Percentiles rank a stretch among this genome's conserved stretches.
Conservation (phyloP, 1,284 basidiomycete genomes). For the Fistulina hepatica region DNA sequence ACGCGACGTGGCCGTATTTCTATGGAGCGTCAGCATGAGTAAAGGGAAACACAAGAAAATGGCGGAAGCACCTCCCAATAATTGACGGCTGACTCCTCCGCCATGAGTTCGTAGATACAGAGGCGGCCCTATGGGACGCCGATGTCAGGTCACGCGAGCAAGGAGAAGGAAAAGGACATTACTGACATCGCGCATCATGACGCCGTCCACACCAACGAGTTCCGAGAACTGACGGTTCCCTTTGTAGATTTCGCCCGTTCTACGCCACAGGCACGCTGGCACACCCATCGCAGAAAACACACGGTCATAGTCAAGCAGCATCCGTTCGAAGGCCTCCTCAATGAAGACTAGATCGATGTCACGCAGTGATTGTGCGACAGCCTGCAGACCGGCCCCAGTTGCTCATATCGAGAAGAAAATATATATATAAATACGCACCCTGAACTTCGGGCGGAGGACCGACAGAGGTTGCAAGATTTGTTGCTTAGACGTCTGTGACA, state of each 20-base stretch:
- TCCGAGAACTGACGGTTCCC: slow-evolving; percentile 92
- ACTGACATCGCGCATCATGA: slow-evolving; percentile 68
- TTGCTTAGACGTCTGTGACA: slow-evolving; percentile 83
- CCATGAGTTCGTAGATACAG: slow-evolving; percentile 97
- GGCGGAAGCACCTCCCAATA: slow-evolving; percentile 81
- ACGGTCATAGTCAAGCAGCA: slow-evolving; percentile 92
- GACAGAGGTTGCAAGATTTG: slow-evolving; percentile 84
- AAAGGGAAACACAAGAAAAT: slow-evolving; percentile 1
- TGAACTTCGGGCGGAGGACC: slow-evolving; percentile 87
- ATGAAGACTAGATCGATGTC: slow-evolving; percentile 97
- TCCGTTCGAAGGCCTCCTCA: slow-evolving; percentile 93
- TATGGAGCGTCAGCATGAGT: slow-evolving; percentile 20
- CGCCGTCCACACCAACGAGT: slow-evolving; percentile 74
- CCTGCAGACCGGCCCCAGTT: slow-evolving; percentile 30
- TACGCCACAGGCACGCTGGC: slow-evolving; percentile 91
- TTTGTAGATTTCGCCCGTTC: slow-evolving; percentile 98
- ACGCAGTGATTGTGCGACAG: slow-evolving; percentile 81
- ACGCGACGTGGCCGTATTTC: slow-evolving; percentile 93
- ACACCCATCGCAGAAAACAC: slow-evolving; percentile 95
- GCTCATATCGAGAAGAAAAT: slow-evolving; percentile 5
- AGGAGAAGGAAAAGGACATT: background rate
- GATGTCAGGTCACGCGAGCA: background rate
- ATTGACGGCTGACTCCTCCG: slow-evolving; percentile 91
- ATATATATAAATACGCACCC: slow-evolving; percentile 35
- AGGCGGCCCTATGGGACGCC: slow-evolving; percentile 50